Evolutionary conservation across 768 basidiomycete species (phyloP).

Genomic region (Mycena belliarum): DNA sequence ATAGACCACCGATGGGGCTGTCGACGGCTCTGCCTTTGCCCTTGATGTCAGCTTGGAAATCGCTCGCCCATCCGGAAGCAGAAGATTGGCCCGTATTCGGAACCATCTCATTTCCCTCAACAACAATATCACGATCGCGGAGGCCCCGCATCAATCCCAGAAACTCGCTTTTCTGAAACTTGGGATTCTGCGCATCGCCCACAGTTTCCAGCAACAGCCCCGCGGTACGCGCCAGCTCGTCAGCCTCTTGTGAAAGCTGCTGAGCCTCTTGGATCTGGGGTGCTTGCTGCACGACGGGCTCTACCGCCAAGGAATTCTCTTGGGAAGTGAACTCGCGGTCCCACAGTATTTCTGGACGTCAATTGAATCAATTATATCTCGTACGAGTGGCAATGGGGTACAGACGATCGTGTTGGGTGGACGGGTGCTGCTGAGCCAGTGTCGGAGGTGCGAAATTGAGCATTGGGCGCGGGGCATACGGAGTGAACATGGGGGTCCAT

Average conservation of each 20-base stretch:
- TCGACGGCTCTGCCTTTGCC: slow-evolving; percentile 54
- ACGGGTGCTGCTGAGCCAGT: slow-evolving; percentile 26
- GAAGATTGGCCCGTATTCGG: slow-evolving; percentile 42
- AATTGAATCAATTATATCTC: neutral
- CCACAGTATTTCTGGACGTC: slow-evolving; percentile 51
- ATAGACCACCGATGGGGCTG: neutral
- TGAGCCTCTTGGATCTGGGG: slow-evolving; percentile 26
- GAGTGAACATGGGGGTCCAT: slow-evolving; percentile 41
- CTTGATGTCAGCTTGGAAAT: slow-evolving; percentile 47
- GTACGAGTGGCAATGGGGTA: slow-evolving; percentile 3
- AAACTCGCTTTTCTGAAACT: slow-evolving; percentile 85
- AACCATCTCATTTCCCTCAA: slow-evolving; percentile 81
- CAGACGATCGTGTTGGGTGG: slow-evolving; percentile 46
- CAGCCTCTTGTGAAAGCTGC: slow-evolving; percentile 41
- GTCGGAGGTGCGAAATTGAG: slow-evolving; percentile 27
- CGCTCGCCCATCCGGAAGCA: slow-evolving; percentile 18
- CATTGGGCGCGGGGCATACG: slow-evolving; percentile 43
- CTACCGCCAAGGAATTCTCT: slow-evolving; percentile 38
- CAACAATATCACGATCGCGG: slow-evolving; percentile 73
- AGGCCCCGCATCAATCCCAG: slow-evolving; percentile 84
- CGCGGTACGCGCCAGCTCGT: slow-evolving; percentile 81
- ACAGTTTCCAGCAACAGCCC: slow-evolving; percentile 77
- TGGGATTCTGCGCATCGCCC: slow-evolving; percentile 72
- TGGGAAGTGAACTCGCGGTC: slow-evolving; percentile 66
- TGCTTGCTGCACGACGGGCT: slow-evolving; percentile 14